Conservation (phyloP, 257 asterid species). For the Ilex asprella region DNA sequence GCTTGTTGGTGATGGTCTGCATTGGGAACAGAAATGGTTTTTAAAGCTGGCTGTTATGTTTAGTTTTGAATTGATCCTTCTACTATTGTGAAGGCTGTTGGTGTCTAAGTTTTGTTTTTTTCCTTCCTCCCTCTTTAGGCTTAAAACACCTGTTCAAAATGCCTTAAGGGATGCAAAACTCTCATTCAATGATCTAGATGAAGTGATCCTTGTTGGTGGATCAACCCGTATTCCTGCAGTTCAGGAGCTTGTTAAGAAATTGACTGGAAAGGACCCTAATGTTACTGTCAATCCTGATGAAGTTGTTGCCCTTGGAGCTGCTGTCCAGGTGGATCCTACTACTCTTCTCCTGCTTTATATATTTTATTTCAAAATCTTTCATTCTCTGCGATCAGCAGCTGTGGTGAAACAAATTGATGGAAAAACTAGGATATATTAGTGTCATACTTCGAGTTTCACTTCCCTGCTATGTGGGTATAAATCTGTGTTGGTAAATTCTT, state of each 20-base stretch:
- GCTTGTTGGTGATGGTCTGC: too few species aligned
- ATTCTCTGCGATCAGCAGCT: too few species aligned
- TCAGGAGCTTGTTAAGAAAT: constrained; percentile 82
- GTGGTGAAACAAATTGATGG: too few species aligned
- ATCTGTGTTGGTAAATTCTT: too few species aligned
- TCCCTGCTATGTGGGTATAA: too few species aligned
- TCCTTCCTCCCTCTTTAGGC: constrained; percentile 29
- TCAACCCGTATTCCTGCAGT: constrained; percentile 98
- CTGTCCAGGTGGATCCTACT: constrained; percentile 69
- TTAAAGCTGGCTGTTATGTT: too few species aligned
- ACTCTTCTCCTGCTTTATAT: not conserved
- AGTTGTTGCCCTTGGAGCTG: constrained; percentile 99
- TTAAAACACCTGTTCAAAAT: constrained; percentile 89
- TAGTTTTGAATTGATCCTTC: too few species aligned
- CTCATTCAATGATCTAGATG: constrained; percentile 75
- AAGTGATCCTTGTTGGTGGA: constrained; percentile 94
- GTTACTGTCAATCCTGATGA: constrained; percentile 97
- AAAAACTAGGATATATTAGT: too few species aligned
- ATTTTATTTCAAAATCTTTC: too few species aligned
- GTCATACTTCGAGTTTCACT: too few species aligned
- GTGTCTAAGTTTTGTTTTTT: not conserved
- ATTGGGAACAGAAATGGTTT: too few species aligned
- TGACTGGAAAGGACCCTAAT: constrained; percentile 96
- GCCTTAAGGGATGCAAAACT: constrained; percentile 93
- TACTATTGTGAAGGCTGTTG: too few species aligned